Evolutionary conservation across 768 basidiomycete species (phyloP).

Genomic region (Russula dissimulans): DNA sequence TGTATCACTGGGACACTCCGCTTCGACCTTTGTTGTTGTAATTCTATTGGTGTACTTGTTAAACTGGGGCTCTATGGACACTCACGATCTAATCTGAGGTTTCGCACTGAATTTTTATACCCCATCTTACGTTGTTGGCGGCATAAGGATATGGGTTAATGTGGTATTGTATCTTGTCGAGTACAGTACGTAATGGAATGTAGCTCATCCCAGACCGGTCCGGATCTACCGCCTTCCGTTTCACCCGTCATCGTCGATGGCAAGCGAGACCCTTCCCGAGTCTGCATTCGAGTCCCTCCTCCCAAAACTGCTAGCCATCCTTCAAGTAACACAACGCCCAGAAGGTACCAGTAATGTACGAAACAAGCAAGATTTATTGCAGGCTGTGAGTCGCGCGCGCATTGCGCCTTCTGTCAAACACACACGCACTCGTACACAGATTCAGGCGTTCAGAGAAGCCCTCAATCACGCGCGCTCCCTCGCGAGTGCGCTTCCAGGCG

Average conservation of each 20-base stretch:
- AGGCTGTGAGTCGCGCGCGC: conserved; percentile 38
- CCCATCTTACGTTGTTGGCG: too few relatives aligned
- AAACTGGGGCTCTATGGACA: not conserved
- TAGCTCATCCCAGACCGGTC: not conserved
- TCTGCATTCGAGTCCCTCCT: conserved; percentile 48
- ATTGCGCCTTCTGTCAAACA: too few relatives aligned
- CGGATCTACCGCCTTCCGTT: not conserved
- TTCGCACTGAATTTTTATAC: not conserved
- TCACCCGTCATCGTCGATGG: not conserved
- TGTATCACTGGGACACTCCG: conserved; percentile 3
- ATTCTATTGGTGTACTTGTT: conserved; percentile 10
- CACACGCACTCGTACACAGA: conserved; percentile 37
- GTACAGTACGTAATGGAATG: too few relatives aligned
- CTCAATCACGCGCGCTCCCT: conserved; percentile 52
- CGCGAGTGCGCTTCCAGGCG: conserved; percentile 54
- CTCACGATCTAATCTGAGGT: conserved; percentile 9
- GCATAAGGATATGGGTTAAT: too few relatives aligned
- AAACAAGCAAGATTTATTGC: conserved; percentile 56
- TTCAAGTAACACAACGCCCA: conserved; percentile 50
- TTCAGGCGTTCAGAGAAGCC: conserved; percentile 58
- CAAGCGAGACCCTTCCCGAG: conserved; percentile 9
- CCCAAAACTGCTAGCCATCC: conserved; percentile 47
- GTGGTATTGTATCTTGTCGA: not conserved
- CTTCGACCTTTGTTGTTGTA: conserved; percentile 10
- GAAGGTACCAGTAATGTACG: conserved; percentile 47